Base-by-base conservation (phyloP, 2,329 filamentous ascomycete species). In the Decorospora gaudefroyi region DNA sequence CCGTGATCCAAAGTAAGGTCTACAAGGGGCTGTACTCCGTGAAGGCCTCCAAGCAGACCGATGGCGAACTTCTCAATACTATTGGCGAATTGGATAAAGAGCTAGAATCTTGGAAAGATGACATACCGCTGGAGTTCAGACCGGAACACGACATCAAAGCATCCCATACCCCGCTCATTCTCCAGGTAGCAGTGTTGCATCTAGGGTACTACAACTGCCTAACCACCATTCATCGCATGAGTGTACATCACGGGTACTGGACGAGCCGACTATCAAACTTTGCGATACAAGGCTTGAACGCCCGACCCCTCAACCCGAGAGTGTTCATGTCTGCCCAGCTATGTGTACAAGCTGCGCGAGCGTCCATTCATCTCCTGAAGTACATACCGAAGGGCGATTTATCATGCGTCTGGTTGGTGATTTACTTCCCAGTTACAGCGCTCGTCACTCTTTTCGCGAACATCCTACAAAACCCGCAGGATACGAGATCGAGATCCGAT, bases 201-300 rank as follows among this genome's bases (percentile, higher is more conserved):
- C 95, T 99, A 62, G 86, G 90, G 1, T 99, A 99, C 72, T 97
- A 97, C 76, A 99, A 99, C 69, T 96, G 91, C 61, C 74, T 99
- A 37, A 96, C 92, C 1, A 99, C 93, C 0, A 96, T 99, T 53
- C 93, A 99, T 69, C 88, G 93, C 37, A 99, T 97, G 93, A 95
- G 90, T 28, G 88, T 97, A 19, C 93, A 97, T 61, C 91, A 96
- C 66, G 93, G 93, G 10, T 96, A 96, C 73, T 99, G 93, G 93
- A 97, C 92, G 1, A 96, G 89, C 64, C 83, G 93, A 25, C 74
- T 99, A 27, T 95, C 91, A 25, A 92, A 97, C 62, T 97, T 90
- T 64, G 93, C 93, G 11, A 93, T 97, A 42, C 89, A 96, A 69
- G 93, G 93, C 1, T 77, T 96, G 28, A 97, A 97, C 68, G 86